A percentile compares a stretch with the other conserved stretches of the same genome.
Evolutionary conservation across 2,329 filamentous ascomycete genomes (phyloP).

Genomic region (Coniella lustricola): DNA sequence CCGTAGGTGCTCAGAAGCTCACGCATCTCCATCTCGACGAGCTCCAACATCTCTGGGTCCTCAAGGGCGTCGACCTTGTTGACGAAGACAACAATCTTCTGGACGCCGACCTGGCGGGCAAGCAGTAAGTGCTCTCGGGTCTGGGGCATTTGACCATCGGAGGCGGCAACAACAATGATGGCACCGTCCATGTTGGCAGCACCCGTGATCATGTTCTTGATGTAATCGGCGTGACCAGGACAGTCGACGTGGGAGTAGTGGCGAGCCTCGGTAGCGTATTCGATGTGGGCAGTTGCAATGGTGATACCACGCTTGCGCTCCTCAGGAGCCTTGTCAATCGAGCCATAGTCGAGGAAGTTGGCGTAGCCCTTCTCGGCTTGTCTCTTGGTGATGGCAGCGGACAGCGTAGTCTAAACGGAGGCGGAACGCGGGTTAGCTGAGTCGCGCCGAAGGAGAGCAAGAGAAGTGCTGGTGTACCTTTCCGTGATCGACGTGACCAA

Average conservation of each 20-base stretch:
- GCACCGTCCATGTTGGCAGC: constrained; percentile 99
- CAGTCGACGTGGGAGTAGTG: constrained; percentile 99
- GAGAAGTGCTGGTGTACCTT: constrained; percentile 56
- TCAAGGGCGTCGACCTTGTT: constrained; percentile 99
- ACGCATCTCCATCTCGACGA: constrained; percentile 99
- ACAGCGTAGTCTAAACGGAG: constrained; percentile 75
- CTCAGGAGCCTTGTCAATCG: constrained; percentile 98
- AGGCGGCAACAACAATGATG: constrained; percentile 96
- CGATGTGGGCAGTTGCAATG: constrained; percentile 96
- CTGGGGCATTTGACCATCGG: constrained; percentile 99
- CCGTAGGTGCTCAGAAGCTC: constrained; percentile 89
- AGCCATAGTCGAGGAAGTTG: constrained; percentile 91
- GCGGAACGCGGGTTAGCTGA: constrained; percentile 16
- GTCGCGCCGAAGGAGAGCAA: neutral
- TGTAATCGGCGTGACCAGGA: constrained; percentile 99
- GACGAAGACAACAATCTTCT: constrained; percentile 97
- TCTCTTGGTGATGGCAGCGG: constrained; percentile 96
- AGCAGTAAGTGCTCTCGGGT: constrained; percentile 97
- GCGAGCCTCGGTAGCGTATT: constrained; percentile 88
- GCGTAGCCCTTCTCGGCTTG: constrained; percentile 92
- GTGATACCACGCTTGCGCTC: constrained; percentile 99
- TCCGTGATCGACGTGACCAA: constrained; percentile 99
- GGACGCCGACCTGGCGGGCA: constrained; percentile 94
- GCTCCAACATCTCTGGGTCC: constrained; percentile 98
- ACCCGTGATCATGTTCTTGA: constrained; percentile 99